Evolutionary conservation across 768 basidiomycete species (phyloP), one percentile per base, ranked within the genome.

Genomic region (Mycena alexandri): DNA sequence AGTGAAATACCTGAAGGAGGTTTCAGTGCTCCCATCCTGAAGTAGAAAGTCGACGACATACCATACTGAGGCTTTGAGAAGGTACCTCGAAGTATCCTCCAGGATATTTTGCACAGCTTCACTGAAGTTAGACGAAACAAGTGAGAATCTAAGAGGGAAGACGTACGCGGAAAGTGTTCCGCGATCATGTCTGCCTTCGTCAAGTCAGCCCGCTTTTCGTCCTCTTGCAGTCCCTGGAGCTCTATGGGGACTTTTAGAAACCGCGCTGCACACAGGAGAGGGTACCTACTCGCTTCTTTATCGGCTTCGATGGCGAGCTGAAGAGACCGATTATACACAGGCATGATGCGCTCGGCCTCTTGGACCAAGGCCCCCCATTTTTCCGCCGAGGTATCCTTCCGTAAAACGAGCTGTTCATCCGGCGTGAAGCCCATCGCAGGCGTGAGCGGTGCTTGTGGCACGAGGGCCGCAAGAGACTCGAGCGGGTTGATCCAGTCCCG

Each of bases 21-120:
- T 17, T 19, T 53, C n/a, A 54, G 12, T 19, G n/a, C n/a, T 24
- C 19, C 25, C 1, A 8, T n/a, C 38, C 46, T 19, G 22, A 6
- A 24, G n/a, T 17, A 51, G 8, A 8, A 21, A 2, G 3, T 41
- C 12, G 29, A 25, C 13, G 34, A 69, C 67, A 13, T 55, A 71
- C 72, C 70, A 73, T 0, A 58, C 63, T 2, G 72, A 71, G 11
- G 72, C 72, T 34, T 70, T 70, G 51, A 73, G 59, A 5, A 67
- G 11, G 19, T 63, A 29, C 9, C 52, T 14, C 3, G 53, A 52
- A 3, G 42, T 21, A 5, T 68, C 66, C 4, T 53, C 48, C 21
- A 67, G 36, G 5, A 71, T 61, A 11, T 61, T 68, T 10, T 64
- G 10, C 21, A 63, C 34, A 1, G 67, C 67, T 68, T 44, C 0